A percentile compares a stretch with the other conserved stretches of the same genome.
phyloP scores from a whole-genome alignment of 2,329 filamentous ascomycete genomes.

The Fusarium hainanense region DNA sequence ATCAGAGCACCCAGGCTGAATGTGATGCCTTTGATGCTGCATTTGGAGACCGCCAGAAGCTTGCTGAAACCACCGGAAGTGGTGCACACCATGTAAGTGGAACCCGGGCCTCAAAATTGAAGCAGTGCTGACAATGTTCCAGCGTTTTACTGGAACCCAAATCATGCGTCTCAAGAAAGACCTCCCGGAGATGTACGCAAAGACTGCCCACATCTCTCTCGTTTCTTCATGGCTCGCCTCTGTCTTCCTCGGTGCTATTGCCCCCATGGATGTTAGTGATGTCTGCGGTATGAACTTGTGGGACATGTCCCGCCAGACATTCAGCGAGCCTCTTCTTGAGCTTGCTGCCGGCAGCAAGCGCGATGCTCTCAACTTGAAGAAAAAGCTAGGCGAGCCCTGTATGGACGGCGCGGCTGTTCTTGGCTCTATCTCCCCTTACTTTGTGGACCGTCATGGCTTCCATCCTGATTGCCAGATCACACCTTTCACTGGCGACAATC shows the following conservation, averaged over 20 bases:
- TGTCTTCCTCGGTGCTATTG: slow-evolving; percentile 84
- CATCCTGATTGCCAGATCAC: slow-evolving; percentile 77
- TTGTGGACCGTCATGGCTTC: slow-evolving; percentile 82
- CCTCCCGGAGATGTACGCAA: slow-evolving; percentile 82
- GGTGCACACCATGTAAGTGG: slow-evolving; percentile 87
- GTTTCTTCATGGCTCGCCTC: slow-evolving; percentile 97
- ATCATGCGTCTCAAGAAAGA: slow-evolving; percentile 88
- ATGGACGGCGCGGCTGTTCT: slow-evolving; percentile 84
- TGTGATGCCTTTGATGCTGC: slow-evolving; percentile 86
- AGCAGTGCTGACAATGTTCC: slow-evolving; percentile 49
- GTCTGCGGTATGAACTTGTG: slow-evolving; percentile 97
- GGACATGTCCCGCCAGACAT: slow-evolving; percentile 81
- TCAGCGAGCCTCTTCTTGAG: slow-evolving; percentile 79
- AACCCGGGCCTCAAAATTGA: slow-evolving; percentile 20
- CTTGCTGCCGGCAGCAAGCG: slow-evolving; percentile 77
- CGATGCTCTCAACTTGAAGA: slow-evolving; percentile 70
- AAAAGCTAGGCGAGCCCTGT: slow-evolving; percentile 83
- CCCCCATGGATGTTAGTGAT: slow-evolving; percentile 92
- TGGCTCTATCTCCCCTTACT: slow-evolving; percentile 82
- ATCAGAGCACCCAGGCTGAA: slow-evolving; percentile 91
- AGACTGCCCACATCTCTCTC: slow-evolving; percentile 87
- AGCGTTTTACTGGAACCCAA: slow-evolving; percentile 95
- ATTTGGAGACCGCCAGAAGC: slow-evolving; percentile 71
- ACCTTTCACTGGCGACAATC: slow-evolving; percentile 96
- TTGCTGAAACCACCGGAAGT: slow-evolving; percentile 88